Percentiles rank a stretch among this genome's conserved stretches.
Conservation (phyloP, 2,329 filamentous ascomycete genomes). For the Cercospora citrullina region DNA sequence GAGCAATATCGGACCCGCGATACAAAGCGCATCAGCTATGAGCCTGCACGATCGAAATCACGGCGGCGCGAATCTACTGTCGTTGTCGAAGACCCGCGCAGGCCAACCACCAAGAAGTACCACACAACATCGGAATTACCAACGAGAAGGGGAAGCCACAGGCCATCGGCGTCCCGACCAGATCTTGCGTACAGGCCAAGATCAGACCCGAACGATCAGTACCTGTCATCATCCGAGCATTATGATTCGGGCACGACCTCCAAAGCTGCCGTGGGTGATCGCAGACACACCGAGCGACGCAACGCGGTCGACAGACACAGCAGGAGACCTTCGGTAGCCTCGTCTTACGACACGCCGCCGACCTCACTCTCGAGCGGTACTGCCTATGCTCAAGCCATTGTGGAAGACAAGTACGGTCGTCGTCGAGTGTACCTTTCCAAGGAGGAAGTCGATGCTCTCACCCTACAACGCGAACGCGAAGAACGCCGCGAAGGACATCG, state of each 20-base stretch:
- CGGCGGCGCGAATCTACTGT: conserved; percentile 12
- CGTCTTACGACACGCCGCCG: conserved; percentile 36
- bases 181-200: neutral
- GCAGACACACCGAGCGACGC: conserved; percentile 24
- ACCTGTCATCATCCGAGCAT: conserved; percentile 30
- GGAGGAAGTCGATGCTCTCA: conserved; percentile 27
- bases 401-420: conserved; percentile 32
- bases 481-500: conserved; percentile 16
- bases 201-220: neutral
- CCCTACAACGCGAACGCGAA: conserved; percentile 22
- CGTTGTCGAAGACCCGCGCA: conserved; percentile 4
- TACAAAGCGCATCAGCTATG: conserved; percentile 11
- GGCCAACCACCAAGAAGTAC: neutral
- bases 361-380: conserved; percentile 28
- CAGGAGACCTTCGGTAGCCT: conserved; percentile 37
- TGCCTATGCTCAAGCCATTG: conserved; percentile 29
- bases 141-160: neutral
- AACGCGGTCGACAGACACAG: conserved; percentile 28
- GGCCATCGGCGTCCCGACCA: neutral
- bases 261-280: conserved; percentile 23
- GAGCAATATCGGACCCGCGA: conserved; percentile 13
- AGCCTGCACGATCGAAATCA: conserved; percentile 18
- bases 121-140: conserved; percentile 7
- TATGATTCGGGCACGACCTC: conserved; percentile 32
- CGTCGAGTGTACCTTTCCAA: conserved; percentile 31